Evolutionary conservation across 306 rosid genomes (phyloP), one percentile per base, ranked within the genome.

Genomic region (Casuarina equisetifolia): DNA sequence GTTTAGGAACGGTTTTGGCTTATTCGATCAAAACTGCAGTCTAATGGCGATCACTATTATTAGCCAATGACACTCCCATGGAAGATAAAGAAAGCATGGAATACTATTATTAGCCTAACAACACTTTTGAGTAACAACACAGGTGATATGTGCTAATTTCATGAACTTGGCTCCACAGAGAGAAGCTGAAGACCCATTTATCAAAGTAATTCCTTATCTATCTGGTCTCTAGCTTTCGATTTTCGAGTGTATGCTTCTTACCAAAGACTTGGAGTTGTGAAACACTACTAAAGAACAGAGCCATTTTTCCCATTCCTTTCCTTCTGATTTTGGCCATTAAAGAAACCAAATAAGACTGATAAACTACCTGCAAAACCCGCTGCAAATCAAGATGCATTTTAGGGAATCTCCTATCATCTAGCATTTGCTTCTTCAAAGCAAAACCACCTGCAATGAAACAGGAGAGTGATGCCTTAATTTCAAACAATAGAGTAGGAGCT

Each of bases 341-440:
- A 44, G 8, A 45, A 78, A 81, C 74, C 12, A 55, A 77, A 76
- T 59, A 52, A 80, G 59, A 3, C 25, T n/a, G 45, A 74, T 61
- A 74, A 64, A 73, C 53, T 81, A 95, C 97, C 97, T 95, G 99
- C 76, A 95, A 82, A 72, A 95, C 96, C 45, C 99, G 93, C 91
- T 92, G 97, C 88, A 95, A 86, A 79, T 95, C 80, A 80, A 92
- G 89, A 86, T 95, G 95, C 85, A 95, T 86, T 80, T 95, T 95
- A 63, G 99, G 97, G 79, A 95, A 95, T 92, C 94, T 88, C 88
- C 99, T 87, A 59, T 95, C 99, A 84, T 95, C 99, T 49, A 95
- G 86, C 99, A 95, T 92, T 89, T 92, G 91, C 83, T 95, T 95
- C 89, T 92, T 92, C 86, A 91, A 82, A 73, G 88, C 87, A 82